Conservation (phyloP, 352 stramenopile genomes). For the Salisapilia sapeloensis region DNA sequence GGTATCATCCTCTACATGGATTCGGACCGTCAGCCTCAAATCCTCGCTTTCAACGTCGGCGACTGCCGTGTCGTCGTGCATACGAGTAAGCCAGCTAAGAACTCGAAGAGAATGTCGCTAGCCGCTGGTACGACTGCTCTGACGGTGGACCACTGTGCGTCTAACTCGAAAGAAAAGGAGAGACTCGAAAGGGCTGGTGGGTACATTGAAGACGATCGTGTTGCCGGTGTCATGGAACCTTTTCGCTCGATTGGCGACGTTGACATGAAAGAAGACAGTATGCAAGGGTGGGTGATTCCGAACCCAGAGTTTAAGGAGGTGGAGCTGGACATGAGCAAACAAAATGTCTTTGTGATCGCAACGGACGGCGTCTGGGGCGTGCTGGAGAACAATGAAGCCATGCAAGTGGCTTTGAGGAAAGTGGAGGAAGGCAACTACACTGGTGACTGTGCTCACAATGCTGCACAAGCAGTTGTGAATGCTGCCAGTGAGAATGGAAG, state of each 20-base stretch:
- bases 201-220: slow-evolving; percentile 42
- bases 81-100: too few relatives aligned
- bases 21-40: slow-evolving; percentile 14
- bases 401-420: slow-evolving; percentile 21
- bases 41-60: slow-evolving; percentile 53
- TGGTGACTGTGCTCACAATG: slow-evolving; percentile 9
- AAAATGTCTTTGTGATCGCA: slow-evolving; percentile 35
- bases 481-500: slow-evolving; percentile 31
- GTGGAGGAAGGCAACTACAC: slow-evolving; percentile 9
- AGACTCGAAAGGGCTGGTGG: slow-evolving; percentile 44
- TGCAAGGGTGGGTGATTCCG: slow-evolving; percentile 59
- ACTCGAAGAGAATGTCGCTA: too few relatives aligned
- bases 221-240: slow-evolving; percentile 62
- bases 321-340: slow-evolving; percentile 16
- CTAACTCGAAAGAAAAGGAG: slow-evolving; percentile 29
- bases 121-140: slow-evolving; percentile 6
- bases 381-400: slow-evolving; percentile 35
- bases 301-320: slow-evolving; percentile 41
- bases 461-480: slow-evolving; percentile 30
- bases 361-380: slow-evolving; percentile 66
- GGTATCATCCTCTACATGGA: slow-evolving; percentile 33
- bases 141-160: slow-evolving; percentile 61
- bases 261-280: slow-evolving; percentile 54
- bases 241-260: slow-evolving; percentile 76
- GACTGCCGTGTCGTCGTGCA: slow-evolving; percentile 45